Evolutionary conservation across 768 basidiomycete species (phyloP).

Genomic region (Mycena amicta): DNA sequence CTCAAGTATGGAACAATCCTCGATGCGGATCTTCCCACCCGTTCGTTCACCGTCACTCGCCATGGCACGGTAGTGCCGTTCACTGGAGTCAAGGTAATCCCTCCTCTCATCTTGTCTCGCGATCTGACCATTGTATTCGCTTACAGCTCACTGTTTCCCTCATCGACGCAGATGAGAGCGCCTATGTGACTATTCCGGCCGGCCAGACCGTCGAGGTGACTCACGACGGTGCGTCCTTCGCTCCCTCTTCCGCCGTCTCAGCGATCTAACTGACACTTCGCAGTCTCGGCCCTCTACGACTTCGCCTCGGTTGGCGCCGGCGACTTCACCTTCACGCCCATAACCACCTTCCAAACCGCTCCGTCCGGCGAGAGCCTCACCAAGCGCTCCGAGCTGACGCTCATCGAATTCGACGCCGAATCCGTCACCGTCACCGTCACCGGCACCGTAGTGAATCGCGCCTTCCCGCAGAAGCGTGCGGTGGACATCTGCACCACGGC

Average conservation of each 20-base stretch:
- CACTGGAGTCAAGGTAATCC: slow-evolving; percentile 44
- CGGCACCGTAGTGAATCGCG: slow-evolving; percentile 36
- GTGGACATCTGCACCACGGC: slow-evolving; percentile 13
- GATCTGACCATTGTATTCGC: neutral
- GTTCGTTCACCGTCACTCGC: slow-evolving; percentile 46
- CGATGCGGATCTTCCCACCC: slow-evolving; percentile 44
- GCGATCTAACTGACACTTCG: neutral
- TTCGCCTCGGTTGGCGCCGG: slow-evolving; percentile 44
- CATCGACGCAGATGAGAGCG: slow-evolving; percentile 39
- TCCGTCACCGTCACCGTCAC: slow-evolving; percentile 38
- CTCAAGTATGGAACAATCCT: slow-evolving; percentile 52
- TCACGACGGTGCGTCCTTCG: slow-evolving; percentile 35
- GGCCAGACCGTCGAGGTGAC: slow-evolving; percentile 42
- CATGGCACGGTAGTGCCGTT: slow-evolving; percentile 41
- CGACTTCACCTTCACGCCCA: slow-evolving; percentile 42
- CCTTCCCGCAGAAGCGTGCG: slow-evolving; percentile 19
- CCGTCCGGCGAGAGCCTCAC: slow-evolving; percentile 24
- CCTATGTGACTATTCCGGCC: slow-evolving; percentile 41
- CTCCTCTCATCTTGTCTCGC: neutral
- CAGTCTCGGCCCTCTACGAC: slow-evolving; percentile 46
- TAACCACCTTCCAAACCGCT: slow-evolving; percentile 39
- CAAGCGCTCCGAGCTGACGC: slow-evolving; percentile 26
- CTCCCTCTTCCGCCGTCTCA: neutral
- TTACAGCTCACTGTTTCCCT: slow-evolving; percentile 41
- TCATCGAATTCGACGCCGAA: slow-evolving; percentile 29